Evolutionary conservation across 1,284 basidiomycete species (phyloP), one percentile per base, ranked within the genome.

Genomic region (Taiwanofungus camphoratus): DNA sequence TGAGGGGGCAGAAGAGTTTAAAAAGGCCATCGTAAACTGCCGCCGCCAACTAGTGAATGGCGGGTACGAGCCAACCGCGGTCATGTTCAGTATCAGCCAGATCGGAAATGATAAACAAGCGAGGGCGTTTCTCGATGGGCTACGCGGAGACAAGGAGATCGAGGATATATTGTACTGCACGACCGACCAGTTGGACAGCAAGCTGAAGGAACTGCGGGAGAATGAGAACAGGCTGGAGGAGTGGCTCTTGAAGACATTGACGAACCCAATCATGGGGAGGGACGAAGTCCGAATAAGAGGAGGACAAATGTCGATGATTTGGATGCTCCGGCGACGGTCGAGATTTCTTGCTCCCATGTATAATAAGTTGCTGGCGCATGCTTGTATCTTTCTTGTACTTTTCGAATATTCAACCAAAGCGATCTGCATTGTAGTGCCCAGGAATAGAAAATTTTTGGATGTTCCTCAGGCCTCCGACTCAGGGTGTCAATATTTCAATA

Each of bases 111-210:
- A 41, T 12, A 13, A 18, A 18, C 13, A 26, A 13, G 44, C 44
- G 3, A 37, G 53, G 3, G 65, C 64, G 16, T 65, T 57, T 13
- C 42, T 35, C 4, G 64, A 63, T 4, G 68, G 66, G 16, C 66
- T 67, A 34, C 63, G 59, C 8, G 50, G 42, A 18, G 63, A 54
- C 1, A 45, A 38, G 19, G 62, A 54, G 26, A 71, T 64, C 7
- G 41, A 39, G 13, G 48, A 39, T 1, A 62, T 63, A 16, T 58
- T 69, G 44, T 69, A 65, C 20, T 57, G 41, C 6, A 65, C 64
- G 4, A 65, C 60, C 13, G 36, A 34, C 7, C 19, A 20, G 21
- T 36, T 40, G 12, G 26, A 33, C 41, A 36, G 21, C 37, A n/a
- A 23, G 30, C 42, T 40, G 27, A 33, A 27, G 36, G 42, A 43